These are phyloP conservation scores for Phytophthora pinifolia DNA, from an alignment of 352 stramenopile genomes.

Conservation along the genomic window DNA sequence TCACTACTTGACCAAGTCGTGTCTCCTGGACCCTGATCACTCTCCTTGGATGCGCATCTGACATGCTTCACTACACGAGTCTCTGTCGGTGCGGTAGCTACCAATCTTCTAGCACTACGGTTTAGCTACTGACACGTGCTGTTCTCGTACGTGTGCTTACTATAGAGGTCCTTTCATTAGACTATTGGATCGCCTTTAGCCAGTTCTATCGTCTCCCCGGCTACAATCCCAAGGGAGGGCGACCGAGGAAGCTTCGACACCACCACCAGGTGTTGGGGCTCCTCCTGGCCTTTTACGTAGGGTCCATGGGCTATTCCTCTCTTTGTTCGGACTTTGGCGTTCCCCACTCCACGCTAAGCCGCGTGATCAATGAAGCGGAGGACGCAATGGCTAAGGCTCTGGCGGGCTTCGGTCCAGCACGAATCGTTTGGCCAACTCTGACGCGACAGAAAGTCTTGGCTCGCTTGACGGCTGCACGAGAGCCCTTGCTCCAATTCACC, in stretches of 20 bases:
- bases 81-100: too few relatives aligned
- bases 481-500: too few relatives aligned
- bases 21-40: too few relatives aligned
- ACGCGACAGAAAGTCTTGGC: too few relatives aligned
- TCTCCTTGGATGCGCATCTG: too few relatives aligned
- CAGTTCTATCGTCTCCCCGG: neutral
- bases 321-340: slow-evolving; percentile 15
- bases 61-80: too few relatives aligned
- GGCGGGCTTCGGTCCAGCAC: neutral
- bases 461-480: too few relatives aligned
- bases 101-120: too few relatives aligned
- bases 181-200: neutral
- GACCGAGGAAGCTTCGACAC: slow-evolving; percentile 4
- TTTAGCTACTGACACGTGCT: too few relatives aligned
- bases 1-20: too few relatives aligned
- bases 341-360: slow-evolving; percentile 4
- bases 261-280: slow-evolving; percentile 12
- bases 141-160: too few relatives aligned
- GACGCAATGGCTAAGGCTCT: neutral
- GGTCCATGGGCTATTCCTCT: neutral
- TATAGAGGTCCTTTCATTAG: neutral
- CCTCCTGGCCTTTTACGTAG: slow-evolving; percentile 20
- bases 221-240: slow-evolving; percentile 1
- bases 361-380: neutral
- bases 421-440: neutral